phyloP scores from a whole-genome alignment of 305 asterid genomes.

The Solanum aculeatissimum region DNA sequence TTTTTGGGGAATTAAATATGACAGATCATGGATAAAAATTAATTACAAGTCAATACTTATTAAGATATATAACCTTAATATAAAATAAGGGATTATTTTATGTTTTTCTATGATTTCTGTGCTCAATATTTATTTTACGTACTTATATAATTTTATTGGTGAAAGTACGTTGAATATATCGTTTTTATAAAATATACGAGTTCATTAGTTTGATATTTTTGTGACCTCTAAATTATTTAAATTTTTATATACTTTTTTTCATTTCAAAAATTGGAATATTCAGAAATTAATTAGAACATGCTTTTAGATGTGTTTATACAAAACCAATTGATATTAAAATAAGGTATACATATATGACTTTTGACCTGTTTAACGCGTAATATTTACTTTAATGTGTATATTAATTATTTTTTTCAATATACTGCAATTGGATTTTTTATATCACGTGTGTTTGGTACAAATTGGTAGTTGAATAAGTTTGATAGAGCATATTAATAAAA shows the following conservation, averaged over 20 bases:
- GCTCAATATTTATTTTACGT: accelerated
- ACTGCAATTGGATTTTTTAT: not conserved
- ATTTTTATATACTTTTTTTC: not conserved
- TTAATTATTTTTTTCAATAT: not conserved
- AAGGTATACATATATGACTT: not conserved
- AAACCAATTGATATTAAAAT: not conserved
- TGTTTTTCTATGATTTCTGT: accelerated
- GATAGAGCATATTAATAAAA: too few relatives aligned
- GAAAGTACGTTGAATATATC: not conserved
- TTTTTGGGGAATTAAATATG: not conserved
- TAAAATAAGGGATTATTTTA: not conserved
- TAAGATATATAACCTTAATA: not conserved
- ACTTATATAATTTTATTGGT: accelerated
- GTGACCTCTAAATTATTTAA: not conserved
- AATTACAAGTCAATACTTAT: not conserved
- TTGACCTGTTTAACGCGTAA: not conserved
- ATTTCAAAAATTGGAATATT: not conserved
- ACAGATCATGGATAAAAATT: not conserved
- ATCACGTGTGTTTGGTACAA: not conserved
- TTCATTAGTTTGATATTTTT: not conserved
- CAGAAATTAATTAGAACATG: not conserved
- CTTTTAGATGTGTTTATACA: not conserved
- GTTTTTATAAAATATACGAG: not conserved
- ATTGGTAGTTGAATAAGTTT: not conserved
- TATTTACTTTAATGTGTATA: not conserved